Conservation (phyloP, 257 asterid genomes). For the Lithospermum erythrorhizon region DNA sequence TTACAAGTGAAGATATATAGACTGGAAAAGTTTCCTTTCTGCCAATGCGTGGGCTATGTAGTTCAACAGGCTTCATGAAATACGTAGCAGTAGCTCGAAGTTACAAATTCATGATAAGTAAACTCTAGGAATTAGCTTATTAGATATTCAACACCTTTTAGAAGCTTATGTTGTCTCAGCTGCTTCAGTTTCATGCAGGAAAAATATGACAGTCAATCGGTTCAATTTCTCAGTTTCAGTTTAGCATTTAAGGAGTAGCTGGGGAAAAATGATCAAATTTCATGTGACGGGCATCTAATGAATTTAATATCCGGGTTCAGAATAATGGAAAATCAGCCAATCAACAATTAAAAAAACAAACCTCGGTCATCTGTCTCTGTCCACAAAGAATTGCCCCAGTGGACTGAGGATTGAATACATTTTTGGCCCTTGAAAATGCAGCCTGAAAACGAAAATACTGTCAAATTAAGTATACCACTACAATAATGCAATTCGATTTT, state of each 20-base stretch:
- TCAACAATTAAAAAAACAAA: slow-evolving; percentile 8
- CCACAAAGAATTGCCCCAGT: slow-evolving; percentile 92
- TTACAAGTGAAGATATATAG: neutral
- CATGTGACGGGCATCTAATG: too few species aligned
- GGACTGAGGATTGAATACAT: slow-evolving; percentile 45
- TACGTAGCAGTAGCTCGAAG: neutral
- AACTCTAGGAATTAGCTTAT: too few species aligned
- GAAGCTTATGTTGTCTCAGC: neutral
- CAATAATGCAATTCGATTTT: neutral
- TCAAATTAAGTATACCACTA: neutral
- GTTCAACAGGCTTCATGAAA: neutral
- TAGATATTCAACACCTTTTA: too few species aligned
- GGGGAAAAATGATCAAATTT: neutral
- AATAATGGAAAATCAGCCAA: neutral
- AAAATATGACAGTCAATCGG: too few species aligned
- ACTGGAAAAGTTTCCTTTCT: neutral
- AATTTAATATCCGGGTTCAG: too few species aligned
- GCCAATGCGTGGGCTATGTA: neutral
- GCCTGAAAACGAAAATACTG: slow-evolving; percentile 39
- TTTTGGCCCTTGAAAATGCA: slow-evolving; percentile 67
- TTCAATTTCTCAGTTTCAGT: too few species aligned
- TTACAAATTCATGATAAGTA: neutral
- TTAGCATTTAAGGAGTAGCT: neutral
- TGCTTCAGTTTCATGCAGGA: neutral
- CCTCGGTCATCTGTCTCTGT: slow-evolving; percentile 88